Evolutionary conservation across 768 basidiomycete species (phyloP).

Genomic region (Crepidotus variabilis): DNA sequence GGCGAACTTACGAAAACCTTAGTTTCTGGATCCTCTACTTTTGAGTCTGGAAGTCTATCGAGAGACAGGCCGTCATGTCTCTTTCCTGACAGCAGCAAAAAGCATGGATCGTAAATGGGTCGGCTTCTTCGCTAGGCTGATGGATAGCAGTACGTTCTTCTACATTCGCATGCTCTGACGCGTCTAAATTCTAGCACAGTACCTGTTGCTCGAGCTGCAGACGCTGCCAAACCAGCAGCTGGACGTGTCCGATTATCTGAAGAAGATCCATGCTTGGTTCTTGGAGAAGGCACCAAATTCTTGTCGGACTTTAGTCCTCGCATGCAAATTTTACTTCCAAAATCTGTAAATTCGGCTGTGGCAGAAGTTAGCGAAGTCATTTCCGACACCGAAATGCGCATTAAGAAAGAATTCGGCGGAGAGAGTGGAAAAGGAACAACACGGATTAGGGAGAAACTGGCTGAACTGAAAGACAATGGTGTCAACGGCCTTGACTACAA

Average conservation of each 20-base stretch:
- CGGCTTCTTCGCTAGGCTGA: conserved; percentile 75
- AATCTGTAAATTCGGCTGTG: conserved; percentile 66
- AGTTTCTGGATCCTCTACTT: conserved; percentile 93
- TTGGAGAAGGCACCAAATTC: conserved; percentile 83
- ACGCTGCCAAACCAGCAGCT: conserved; percentile 71
- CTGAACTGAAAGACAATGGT: conserved; percentile 54
- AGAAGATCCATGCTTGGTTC: conserved; percentile 75
- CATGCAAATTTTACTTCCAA: conserved; percentile 87
- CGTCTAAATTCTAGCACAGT: conserved; percentile 44
- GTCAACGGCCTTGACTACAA: conserved; percentile 73
- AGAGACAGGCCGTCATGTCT: conserved; percentile 77
- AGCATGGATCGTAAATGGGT: conserved; percentile 79
- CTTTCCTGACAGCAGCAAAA: conserved; percentile 86
- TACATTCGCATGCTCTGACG: background rate
- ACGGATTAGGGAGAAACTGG: conserved; percentile 62
- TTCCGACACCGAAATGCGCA: conserved; percentile 78
- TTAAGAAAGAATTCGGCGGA: conserved; percentile 86
- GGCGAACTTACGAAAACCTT: conserved; percentile 8
- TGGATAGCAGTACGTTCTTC: conserved; percentile 75
- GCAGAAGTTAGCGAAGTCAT: conserved; percentile 88
- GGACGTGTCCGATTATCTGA: conserved; percentile 70
- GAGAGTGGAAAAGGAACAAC: conserved; percentile 73
- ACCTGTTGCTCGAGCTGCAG: conserved; percentile 89
- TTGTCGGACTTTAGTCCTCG: conserved; percentile 64
- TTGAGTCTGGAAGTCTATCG: conserved; percentile 81